These are phyloP conservation scores for Phytophthora parvispora DNA, from an alignment of 352 stramenopile genomes.

Conservation along the genomic window DNA sequence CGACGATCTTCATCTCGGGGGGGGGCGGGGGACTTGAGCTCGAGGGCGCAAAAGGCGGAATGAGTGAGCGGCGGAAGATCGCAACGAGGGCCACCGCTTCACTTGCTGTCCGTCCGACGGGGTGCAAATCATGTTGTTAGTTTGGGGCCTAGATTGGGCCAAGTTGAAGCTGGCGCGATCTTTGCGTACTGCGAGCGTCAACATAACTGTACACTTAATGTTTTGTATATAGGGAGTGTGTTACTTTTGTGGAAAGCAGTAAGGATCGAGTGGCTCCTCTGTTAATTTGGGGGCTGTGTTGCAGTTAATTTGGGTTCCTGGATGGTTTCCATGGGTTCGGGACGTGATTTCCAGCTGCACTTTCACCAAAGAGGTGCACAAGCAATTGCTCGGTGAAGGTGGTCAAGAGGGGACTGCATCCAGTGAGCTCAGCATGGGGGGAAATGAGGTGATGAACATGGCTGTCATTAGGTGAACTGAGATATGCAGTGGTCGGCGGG, in stretches of 20 bases:
- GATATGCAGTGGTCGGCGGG: neutral
- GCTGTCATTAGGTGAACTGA: neutral
- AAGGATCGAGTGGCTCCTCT: no score
- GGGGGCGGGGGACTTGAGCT: constrained; percentile 6
- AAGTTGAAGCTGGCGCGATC: constrained; percentile 2
- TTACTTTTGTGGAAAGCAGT: neutral
- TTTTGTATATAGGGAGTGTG: no score
- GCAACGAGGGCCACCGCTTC: neutral
- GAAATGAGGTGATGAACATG: neutral
- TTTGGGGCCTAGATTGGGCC: neutral
- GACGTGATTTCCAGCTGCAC: no score
- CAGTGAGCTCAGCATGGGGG: neutral
- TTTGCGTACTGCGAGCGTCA: neutral
- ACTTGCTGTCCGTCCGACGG: neutral
- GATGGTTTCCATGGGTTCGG: no score
- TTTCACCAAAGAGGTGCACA: no score
- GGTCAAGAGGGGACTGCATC: no score
- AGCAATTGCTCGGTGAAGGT: no score
- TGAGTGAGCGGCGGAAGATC: constrained; percentile 9
- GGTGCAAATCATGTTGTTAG: constrained; percentile 2
- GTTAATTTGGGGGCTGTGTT: no score
- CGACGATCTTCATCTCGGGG: constrained; percentile 24
- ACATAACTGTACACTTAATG: no score
- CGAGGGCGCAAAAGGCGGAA: constrained; percentile 15
- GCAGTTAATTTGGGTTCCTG: no score